phyloP scores from a whole-genome alignment of 108 stramenopile genomes.

The Nitzschia sp. region DNA sequence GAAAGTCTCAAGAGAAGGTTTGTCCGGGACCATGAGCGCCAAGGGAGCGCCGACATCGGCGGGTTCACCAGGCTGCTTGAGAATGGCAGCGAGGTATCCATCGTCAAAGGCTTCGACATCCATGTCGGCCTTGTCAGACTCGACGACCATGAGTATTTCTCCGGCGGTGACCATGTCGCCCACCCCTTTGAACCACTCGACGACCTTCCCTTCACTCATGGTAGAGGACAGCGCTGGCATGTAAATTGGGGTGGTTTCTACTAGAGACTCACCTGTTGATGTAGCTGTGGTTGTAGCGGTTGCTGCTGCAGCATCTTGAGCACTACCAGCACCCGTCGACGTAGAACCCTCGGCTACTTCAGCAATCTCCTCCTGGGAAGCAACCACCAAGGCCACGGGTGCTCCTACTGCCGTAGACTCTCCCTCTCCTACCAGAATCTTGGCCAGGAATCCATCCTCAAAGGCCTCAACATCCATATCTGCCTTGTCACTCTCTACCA shows the following conservation, averaged over 20 bases:
- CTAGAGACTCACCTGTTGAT: slow-evolving; percentile 51
- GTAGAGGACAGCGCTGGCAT: slow-evolving; percentile 92
- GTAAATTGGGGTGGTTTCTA: slow-evolving; percentile 52
- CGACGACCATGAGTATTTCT: slow-evolving; percentile 88
- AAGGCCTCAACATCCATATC: slow-evolving; percentile 91
- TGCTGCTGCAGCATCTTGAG: slow-evolving; percentile 33
- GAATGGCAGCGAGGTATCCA: slow-evolving; percentile 83
- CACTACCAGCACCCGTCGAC: slow-evolving; percentile 14
- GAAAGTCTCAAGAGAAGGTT: slow-evolving; percentile 56
- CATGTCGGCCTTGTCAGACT: slow-evolving; percentile 92
- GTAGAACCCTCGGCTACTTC: slow-evolving; percentile 52
- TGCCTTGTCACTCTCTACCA: slow-evolving; percentile 90
- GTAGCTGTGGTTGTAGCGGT: slow-evolving; percentile 18
- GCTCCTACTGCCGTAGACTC: slow-evolving; percentile 83
- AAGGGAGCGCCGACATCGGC: slow-evolving; percentile 78
- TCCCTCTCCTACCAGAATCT: slow-evolving; percentile 80
- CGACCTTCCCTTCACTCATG: slow-evolving; percentile 90
- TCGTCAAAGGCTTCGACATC: slow-evolving; percentile 89
- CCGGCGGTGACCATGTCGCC: slow-evolving; percentile 82
- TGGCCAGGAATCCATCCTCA: slow-evolving; percentile 87
- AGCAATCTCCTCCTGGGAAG: slow-evolving; percentile 57
- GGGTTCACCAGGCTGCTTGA: slow-evolving; percentile 73
- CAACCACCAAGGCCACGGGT: slow-evolving; percentile 79
- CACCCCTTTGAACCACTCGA: slow-evolving; percentile 78
- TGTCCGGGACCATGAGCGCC: slow-evolving; percentile 65